These are phyloP conservation scores for Ogataea parapolymorpha DNA, from an alignment of 805 yeast species.

Conservation along the genomic window DNA sequence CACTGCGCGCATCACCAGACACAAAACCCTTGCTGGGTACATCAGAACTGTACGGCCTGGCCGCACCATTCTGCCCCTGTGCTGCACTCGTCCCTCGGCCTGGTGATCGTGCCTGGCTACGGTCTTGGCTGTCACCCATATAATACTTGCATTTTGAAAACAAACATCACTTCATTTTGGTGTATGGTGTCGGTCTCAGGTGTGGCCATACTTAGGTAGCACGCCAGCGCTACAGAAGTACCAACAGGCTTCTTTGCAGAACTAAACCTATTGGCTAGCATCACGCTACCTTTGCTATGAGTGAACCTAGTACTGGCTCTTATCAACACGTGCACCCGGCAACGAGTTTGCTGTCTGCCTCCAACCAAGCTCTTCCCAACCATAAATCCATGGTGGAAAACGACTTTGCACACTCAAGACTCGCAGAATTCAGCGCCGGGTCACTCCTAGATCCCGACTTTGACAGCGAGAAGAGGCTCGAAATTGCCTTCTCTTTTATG, in stretches of 20 bases:
- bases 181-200: neutral
- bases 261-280: constrained; percentile 7
- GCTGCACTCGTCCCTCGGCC: too few relatives aligned
- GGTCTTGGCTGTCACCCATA: neutral
- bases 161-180: neutral
- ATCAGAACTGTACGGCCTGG: too few relatives aligned
- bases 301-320: constrained; percentile 16
- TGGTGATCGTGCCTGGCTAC: too few relatives aligned
- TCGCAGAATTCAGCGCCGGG: constrained; percentile 6
- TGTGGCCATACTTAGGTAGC: neutral
- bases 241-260: constrained; percentile 8
- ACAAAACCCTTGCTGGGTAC: too few relatives aligned
- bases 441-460: constrained; percentile 14
- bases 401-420: constrained; percentile 17
- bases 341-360: constrained; percentile 17
- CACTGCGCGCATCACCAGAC: neutral
- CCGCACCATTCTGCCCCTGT: too few relatives aligned
- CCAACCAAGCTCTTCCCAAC: constrained; percentile 16
- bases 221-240: constrained; percentile 4
- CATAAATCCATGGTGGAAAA: constrained; percentile 14
- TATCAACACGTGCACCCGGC: constrained; percentile 18
- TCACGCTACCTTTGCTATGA: constrained; percentile 14
- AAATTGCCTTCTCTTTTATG: constrained; percentile 17
- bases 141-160: neutral
- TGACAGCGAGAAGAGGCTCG: constrained; percentile 9